Base-by-base conservation (phyloP, 352 stramenopile species). In the Phytophthora foliorum region DNA sequence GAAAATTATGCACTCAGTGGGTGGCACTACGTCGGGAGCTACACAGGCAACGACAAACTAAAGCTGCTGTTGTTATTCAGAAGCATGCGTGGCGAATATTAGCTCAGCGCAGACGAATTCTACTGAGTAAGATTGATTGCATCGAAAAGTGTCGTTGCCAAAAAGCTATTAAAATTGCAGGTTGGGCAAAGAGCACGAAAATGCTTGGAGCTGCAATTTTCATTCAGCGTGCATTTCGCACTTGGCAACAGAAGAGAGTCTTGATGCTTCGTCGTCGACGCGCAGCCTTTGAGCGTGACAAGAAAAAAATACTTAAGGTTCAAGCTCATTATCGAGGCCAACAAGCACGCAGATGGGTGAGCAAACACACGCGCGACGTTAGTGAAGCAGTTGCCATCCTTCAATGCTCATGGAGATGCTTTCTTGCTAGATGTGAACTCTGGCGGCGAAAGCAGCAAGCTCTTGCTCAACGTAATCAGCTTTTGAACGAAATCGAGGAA, bases 271-370 rank as follows among this genome's bases (percentile, higher is more conserved):
- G 74, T 22, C 62, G 80, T 4, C 81, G 82, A 6, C 75, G 85
- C 9, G 80, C 75, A 39, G 73, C 78, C 19, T 93, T 93, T 69
- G 82, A 93, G 29, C 66, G 79, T 8, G 85, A 93, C 42, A 91
- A 91, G 29, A 22, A 24, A 32, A 80, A 80, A 29, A 84, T 90
- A 27, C 14, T 88, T 0, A 72, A 78, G 31, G 66, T 93, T 4
- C 85, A 93, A 60, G 75, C 85, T 8, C 65, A 78, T 34, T 90
- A 67, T 56, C 80, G 85, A 11, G 78, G 81, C 8, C 74, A 73
- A 24, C 41, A 80, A 44, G 71, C 75, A 1, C 81, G 78, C 14
- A 69, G 49, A 64, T 72, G 57, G 24, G 71, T 67, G 38, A 53
- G 29, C 6, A 53, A 64, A 6, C 65, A 90, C 34, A 69, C 64